Conservation (phyloP, 2,329 filamentous ascomycete species). For the Plenodomus tracheiphilus region DNA sequence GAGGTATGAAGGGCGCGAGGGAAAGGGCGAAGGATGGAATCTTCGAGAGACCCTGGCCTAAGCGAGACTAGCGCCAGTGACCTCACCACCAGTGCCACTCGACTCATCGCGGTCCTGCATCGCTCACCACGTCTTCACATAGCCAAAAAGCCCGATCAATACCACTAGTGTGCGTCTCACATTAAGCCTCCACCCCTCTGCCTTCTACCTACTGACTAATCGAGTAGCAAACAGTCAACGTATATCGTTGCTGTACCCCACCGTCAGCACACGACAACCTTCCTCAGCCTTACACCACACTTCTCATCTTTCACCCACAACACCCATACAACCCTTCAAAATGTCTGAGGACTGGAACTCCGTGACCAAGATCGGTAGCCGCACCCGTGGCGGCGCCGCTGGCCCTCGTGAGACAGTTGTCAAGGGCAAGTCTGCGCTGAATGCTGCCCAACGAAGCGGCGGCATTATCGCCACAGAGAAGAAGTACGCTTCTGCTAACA, state of each 20-base stretch:
- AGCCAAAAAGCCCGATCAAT: conserved; percentile 9
- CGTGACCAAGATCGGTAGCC: conserved; percentile 92
- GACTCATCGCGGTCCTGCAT: conserved; percentile 20
- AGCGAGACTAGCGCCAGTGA: conserved; percentile 23
- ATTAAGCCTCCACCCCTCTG: conserved; percentile 2
- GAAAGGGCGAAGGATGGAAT: conserved; percentile 22
- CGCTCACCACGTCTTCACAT: conserved; percentile 14
- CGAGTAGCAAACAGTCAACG: background rate
- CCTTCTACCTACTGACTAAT: conserved; percentile 11
- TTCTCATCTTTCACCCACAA: conserved; percentile 2
- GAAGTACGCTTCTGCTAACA: conserved; percentile 79
- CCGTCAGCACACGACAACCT: background rate
- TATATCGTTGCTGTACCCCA: background rate
- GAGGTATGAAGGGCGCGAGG: conserved; percentile 9
- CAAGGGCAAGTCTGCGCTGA: conserved; percentile 79
- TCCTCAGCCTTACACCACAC: background rate
- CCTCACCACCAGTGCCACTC: conserved; percentile 14
- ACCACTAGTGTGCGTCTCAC: conserved; percentile 3
- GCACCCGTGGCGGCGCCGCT: conserved; percentile 69
- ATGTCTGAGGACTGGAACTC: conserved; percentile 84
- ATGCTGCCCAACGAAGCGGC: conserved; percentile 84
- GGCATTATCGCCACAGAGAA: conserved; percentile 84
- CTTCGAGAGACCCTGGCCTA: conserved; percentile 18
- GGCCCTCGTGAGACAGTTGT: conserved; percentile 82
- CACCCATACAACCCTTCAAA: conserved; percentile 21